Conservation (phyloP, 2,329 filamentous ascomycete genomes). For the Xylaria sp. region DNA sequence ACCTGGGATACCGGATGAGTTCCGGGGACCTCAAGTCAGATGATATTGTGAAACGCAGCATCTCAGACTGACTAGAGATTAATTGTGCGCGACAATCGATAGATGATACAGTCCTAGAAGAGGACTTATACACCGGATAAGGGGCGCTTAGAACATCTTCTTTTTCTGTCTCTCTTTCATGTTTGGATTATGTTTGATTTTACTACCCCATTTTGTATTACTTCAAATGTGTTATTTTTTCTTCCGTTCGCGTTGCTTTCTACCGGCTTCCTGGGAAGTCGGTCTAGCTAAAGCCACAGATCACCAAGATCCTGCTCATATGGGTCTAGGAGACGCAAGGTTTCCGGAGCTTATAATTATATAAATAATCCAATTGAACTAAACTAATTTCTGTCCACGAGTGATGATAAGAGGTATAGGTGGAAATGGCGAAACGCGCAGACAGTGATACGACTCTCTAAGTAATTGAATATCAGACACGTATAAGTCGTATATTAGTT, state of each 20-base stretch:
- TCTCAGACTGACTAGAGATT: neutral
- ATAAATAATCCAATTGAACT: no score
- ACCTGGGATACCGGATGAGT: constrained; percentile 37
- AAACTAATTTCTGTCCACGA: no score
- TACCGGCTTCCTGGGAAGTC: no score
- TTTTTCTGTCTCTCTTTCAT: neutral
- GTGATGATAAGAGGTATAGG: no score
- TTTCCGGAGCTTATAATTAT: no score
- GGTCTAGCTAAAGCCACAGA: no score
- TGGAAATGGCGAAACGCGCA: no score
- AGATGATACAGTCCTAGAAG: constrained; percentile 12
- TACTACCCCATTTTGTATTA: no score
- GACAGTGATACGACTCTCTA: neutral
- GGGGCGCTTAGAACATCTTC: constrained; percentile 6
- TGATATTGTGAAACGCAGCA: neutral
- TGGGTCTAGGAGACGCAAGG: no score
- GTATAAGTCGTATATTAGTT: neutral
- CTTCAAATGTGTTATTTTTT: no score
- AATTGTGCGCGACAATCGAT: constrained; percentile 3
- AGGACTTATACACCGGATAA: constrained; percentile 4
- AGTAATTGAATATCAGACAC: neutral
- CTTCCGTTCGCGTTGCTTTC: no score
- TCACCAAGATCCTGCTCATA: no score
- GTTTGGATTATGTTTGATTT: neutral
- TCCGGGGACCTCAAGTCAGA: constrained; percentile 30